These are phyloP conservation scores for Phialocephala sp. DNA, from an alignment of 2,329 filamentous ascomycete genomes.

Conservation along the genomic window DNA sequence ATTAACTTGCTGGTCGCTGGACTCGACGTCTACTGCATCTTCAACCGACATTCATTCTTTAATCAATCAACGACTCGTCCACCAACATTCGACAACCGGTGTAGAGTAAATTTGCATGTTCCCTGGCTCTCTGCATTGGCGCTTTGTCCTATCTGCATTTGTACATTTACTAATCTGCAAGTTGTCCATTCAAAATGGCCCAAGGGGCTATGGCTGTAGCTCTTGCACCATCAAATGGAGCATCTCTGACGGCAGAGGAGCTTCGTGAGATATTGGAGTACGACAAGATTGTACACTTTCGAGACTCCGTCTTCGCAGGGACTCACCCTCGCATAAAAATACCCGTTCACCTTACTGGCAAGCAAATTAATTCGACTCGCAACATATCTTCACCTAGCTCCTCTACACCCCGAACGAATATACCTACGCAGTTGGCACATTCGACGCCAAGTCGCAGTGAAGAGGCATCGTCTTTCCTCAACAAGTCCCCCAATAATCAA, in stretches of 20 bases:
- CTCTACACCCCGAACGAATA: conserved; percentile 35
- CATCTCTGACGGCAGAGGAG: conserved; percentile 52
- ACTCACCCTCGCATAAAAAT: conserved; percentile 69
- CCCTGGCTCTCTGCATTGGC: conserved; percentile 14
- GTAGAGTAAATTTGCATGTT: conserved; percentile 22
- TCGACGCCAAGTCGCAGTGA: conserved; percentile 26
- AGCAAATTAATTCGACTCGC: conserved; percentile 34
- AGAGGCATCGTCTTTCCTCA: conserved; percentile 35
- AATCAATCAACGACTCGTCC: conserved; percentile 4
- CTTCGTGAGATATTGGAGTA: conserved; percentile 70
- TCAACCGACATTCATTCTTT: not conserved
- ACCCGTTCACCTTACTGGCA: conserved; percentile 49
- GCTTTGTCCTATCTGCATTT: conserved; percentile 21
- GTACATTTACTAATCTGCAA: conserved; percentile 32
- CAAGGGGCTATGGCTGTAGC: conserved; percentile 45
- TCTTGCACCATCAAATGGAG: conserved; percentile 38
- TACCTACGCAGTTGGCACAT: conserved; percentile 26
- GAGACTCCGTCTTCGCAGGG: conserved; percentile 81
- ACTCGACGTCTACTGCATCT: not conserved
- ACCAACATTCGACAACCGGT: not conserved
- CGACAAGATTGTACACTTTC: conserved; percentile 80
- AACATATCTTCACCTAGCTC: conserved; percentile 34
- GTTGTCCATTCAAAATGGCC: conserved; percentile 39
- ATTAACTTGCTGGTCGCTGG: not conserved
- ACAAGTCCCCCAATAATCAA: conserved; percentile 36